Conservation (phyloP, 148 eudicot species). For the Camellia japonica region DNA sequence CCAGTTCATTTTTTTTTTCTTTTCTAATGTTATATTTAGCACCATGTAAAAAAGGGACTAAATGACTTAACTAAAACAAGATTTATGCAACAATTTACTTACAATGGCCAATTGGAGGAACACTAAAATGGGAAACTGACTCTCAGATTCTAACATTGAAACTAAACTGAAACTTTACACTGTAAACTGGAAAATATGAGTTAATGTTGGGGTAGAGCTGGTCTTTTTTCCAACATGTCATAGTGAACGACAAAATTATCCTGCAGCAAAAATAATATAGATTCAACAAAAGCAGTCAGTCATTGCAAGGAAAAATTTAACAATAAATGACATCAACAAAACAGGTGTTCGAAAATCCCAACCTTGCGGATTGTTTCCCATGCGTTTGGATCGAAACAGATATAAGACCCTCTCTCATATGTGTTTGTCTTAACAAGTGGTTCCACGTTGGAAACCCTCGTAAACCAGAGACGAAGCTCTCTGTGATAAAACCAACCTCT, state of each 20-base stretch:
- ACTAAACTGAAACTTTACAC: conserved; percentile 35
- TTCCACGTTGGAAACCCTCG: conserved; percentile 60
- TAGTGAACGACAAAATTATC: conserved; percentile 77
- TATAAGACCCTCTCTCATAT: conserved; percentile 78
- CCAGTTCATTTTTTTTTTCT: neutral
- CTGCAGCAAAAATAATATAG: conserved; percentile 38
- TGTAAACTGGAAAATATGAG: conserved; percentile 17
- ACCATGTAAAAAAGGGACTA: conserved; percentile 10
- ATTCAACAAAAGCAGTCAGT: too few relatives aligned
- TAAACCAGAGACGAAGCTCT: conserved; percentile 72
- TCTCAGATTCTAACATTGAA: conserved; percentile 19
- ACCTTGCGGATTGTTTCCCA: conserved; percentile 93
- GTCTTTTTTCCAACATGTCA: conserved; percentile 75
- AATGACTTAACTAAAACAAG: conserved; percentile 9
- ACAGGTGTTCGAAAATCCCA: neutral
- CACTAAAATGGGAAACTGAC: conserved; percentile 13
- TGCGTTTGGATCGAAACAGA: conserved; percentile 76
- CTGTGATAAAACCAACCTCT: conserved; percentile 90
- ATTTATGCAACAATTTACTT: conserved; percentile 19
- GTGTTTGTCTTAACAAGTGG: conserved; percentile 67
- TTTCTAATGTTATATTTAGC: neutral
- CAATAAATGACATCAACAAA: neutral
- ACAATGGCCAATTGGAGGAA: conserved; percentile 19
- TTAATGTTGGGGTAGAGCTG: conserved; percentile 58
- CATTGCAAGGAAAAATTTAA: too few relatives aligned